Evolutionary conservation across 805 yeast genomes (phyloP).

Genomic region (Schizosaccharomyces lindneri): DNA sequence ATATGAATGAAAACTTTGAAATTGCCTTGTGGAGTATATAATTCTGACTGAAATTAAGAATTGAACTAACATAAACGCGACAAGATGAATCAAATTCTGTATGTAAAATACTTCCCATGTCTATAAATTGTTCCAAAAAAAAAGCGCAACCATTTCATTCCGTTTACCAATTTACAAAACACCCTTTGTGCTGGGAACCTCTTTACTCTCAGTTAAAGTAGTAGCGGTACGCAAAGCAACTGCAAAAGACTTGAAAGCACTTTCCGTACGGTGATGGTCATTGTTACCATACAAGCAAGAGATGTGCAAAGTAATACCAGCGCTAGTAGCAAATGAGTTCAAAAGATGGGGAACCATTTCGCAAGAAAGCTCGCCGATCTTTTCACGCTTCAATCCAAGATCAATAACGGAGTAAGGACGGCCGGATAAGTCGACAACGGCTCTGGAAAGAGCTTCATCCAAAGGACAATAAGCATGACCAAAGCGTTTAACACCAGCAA

Average conservation of each 20-base stretch:
- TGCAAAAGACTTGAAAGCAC: constrained; percentile 90
- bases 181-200: constrained; percentile 91
- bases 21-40: too few relatives aligned
- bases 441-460: constrained; percentile 85
- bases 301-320: constrained; percentile 75
- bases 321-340: constrained; percentile 82
- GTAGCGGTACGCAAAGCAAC: constrained; percentile 73
- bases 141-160: too few relatives aligned
- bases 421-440: constrained; percentile 86
- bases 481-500: constrained; percentile 75
- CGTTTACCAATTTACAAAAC: constrained; percentile 22
- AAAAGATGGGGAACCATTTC: constrained; percentile 97
- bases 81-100: too few relatives aligned
- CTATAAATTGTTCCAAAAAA: too few relatives aligned
- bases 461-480: constrained; percentile 87
- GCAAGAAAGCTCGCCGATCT: constrained; percentile 70
- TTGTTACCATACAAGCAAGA: constrained; percentile 83
- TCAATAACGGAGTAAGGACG: constrained; percentile 82
- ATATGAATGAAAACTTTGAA: too few relatives aligned
- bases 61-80: too few relatives aligned
- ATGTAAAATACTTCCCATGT: too few relatives aligned
- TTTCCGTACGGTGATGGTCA: constrained; percentile 89
- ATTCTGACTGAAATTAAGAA: too few relatives aligned
- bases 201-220: constrained; percentile 60
- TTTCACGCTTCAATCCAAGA: constrained; percentile 73